phyloP scores from a whole-genome alignment of 2,329 filamentous ascomycete species.

The Ceratocystis huliohia region DNA sequence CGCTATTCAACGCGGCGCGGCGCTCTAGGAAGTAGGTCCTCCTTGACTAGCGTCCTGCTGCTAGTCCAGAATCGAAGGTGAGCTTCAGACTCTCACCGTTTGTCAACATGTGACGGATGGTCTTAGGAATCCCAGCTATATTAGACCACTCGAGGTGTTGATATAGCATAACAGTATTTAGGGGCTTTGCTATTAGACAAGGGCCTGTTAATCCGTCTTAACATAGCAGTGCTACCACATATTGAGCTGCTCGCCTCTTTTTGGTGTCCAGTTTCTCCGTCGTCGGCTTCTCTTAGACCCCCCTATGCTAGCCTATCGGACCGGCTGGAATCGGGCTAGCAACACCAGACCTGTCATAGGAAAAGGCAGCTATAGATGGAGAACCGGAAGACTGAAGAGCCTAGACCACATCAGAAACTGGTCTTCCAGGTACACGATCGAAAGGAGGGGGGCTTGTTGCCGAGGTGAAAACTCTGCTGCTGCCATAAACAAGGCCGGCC shows the following conservation, averaged over 20 bases:
- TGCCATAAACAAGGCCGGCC: background rate
- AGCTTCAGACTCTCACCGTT: no score
- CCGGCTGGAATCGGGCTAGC: background rate
- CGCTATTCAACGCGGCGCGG: background rate
- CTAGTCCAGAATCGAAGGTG: no score
- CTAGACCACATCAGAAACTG: background rate
- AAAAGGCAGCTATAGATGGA: background rate
- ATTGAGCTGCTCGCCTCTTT: background rate
- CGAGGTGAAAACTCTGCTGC: constrained; percentile 2
- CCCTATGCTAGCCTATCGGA: background rate
- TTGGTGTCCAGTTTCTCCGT: background rate
- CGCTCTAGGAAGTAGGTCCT: no score
- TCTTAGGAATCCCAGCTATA: background rate
- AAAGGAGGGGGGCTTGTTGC: background rate
- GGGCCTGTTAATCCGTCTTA: background rate
- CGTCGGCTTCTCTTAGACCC: background rate
- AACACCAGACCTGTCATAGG: background rate
- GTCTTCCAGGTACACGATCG: background rate
- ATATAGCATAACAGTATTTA: background rate
- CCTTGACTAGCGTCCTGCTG: no score
- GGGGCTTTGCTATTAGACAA: background rate
- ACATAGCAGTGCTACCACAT: background rate
- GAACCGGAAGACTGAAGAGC: background rate
- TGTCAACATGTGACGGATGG: no score
- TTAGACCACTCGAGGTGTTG: background rate